Percentiles rank a stretch among this genome's conserved stretches.
These are phyloP conservation scores for Aureobasidium sp. DNA, from an alignment of 2,329 filamentous ascomycete species.

Conservation along the genomic window DNA sequence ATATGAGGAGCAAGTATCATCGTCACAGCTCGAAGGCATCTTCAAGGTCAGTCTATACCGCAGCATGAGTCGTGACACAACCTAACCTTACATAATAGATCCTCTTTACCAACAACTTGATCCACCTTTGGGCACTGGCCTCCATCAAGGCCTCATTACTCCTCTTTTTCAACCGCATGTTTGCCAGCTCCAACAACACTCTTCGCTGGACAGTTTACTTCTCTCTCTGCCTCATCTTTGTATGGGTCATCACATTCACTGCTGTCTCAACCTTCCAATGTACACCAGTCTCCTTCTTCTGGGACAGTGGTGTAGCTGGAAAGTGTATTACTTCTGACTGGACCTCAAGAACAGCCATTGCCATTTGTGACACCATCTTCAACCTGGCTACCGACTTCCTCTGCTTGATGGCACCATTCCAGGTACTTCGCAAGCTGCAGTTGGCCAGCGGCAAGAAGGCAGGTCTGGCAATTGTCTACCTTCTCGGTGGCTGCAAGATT, in stretches of 20 bases:
- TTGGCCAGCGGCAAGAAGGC: constrained; percentile 27
- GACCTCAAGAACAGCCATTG: constrained; percentile 31
- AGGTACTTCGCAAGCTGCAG: constrained; percentile 27
- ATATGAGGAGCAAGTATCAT: background rate
- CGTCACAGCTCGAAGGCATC: background rate
- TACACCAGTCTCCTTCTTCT: constrained; percentile 37
- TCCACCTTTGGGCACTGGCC: constrained; percentile 7
- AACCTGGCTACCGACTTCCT: constrained; percentile 33
- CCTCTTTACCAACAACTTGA: constrained; percentile 9
- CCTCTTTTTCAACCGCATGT: constrained; percentile 43
- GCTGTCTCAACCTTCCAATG: constrained; percentile 37
- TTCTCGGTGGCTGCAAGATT: constrained; percentile 28
- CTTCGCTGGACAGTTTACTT: constrained; percentile 30
- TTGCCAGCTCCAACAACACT: constrained; percentile 29
- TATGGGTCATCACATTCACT: constrained; percentile 26
- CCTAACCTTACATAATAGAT: background rate
- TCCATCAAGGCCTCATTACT: constrained; percentile 38
- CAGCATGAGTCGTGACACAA: background rate
- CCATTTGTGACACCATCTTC: constrained; percentile 33
- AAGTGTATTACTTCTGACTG: constrained; percentile 29
- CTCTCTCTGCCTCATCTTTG: constrained; percentile 27
- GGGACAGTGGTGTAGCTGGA: constrained; percentile 29
- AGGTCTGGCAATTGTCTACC: constrained; percentile 30
- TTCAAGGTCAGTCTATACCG: constrained; percentile 3
- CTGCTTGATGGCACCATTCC: constrained; percentile 30